Evolutionary conservation across 2,329 filamentous ascomycete species (phyloP).

Genomic region (Verruconis gallopava): DNA sequence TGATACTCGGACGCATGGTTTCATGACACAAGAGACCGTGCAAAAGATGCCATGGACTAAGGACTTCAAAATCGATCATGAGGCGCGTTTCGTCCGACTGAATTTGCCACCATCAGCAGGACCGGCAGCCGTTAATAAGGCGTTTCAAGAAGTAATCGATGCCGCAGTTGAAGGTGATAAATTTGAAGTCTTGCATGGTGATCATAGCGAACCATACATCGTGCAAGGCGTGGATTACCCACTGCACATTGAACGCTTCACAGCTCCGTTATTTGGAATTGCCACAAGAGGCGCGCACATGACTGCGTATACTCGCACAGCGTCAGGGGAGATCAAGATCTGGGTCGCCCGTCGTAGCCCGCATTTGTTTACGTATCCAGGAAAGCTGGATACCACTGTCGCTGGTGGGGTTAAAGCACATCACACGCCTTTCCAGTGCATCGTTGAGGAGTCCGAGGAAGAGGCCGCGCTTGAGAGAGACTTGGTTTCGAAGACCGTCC

Average conservation of each 20-base stretch:
- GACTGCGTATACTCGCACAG: slow-evolving; percentile 8
- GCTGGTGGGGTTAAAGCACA: slow-evolving; percentile 15
- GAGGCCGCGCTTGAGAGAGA: slow-evolving; percentile 16
- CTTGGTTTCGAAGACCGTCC: slow-evolving; percentile 13
- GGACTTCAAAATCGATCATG: slow-evolving; percentile 25
- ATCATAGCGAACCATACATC: slow-evolving; percentile 32
- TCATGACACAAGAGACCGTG: slow-evolving; percentile 35
- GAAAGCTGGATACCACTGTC: slow-evolving; percentile 20
- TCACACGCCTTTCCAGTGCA: slow-evolving; percentile 15
- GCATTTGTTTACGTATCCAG: slow-evolving; percentile 19
- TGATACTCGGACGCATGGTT: slow-evolving; percentile 37
- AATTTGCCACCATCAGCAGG: slow-evolving; percentile 13
- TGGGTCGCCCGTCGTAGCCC: slow-evolving; percentile 19
- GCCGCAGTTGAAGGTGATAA: slow-evolving; percentile 23
- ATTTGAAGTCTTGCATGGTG: slow-evolving; percentile 26
- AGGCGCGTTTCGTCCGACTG: slow-evolving; percentile 13
- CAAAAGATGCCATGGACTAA: slow-evolving; percentile 35
- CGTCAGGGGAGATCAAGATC: slow-evolving; percentile 11
- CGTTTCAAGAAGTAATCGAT: slow-evolving; percentile 30
- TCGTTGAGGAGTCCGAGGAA: slow-evolving; percentile 19
- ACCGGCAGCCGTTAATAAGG: slow-evolving; percentile 22
- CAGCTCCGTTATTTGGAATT: slow-evolving; percentile 11
- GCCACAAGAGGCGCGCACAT: slow-evolving; percentile 11
- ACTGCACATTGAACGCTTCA: slow-evolving; percentile 10
- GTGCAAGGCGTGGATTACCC: slow-evolving; percentile 24